Evolutionary conservation across 169 alveolate genomes (phyloP), one percentile per base, ranked within the genome.

Genomic region (Ichthyophthirius multifiliis): DNA sequence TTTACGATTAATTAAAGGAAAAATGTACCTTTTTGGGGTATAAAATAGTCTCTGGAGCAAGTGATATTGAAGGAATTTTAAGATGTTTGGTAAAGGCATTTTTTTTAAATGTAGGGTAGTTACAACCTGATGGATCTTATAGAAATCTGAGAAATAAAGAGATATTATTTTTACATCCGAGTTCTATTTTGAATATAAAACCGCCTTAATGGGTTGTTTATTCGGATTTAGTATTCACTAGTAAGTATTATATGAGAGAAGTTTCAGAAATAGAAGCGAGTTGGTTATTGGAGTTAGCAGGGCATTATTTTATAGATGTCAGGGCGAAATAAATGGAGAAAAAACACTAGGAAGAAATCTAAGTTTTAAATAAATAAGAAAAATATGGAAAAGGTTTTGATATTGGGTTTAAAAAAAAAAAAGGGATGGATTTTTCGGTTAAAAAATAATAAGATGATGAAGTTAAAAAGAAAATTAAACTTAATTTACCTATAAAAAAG

Each of bases 171-270:
- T 94, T 98, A 32, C 99, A 98, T 83, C 99, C 99, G 2, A 93
- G 95, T 65, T 95, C 98, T 23, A 83, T 94, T 10, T 81, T 98
- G 81, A 96, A 96, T 75, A 96, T 95, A 64, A 93, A 92, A 63
- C 85, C 87, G 65, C 98, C 99, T 32, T 81, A 83, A 71, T 89
- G 92, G 75, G 98, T 98, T 32, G 89, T 97, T 7, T 98, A 97
- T 85, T 95, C 96, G 39, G 99, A 98, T 84, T 89, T 98, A 47
- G 98, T 98, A 34, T 93, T 90, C 86, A 97, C 99, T 1, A 94
- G 98, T 5, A 97, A 97, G 84, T 99, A 97, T 81, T 98, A 90
- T 90, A 98, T 98, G 99, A 92, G 99, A 65, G 92, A 96, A 82
- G 93, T 94, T 43, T 92, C 95, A 74, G 99, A 97, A 73, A 94